These are phyloP conservation scores for Pleurotus eryngii DNA, from an alignment of 768 basidiomycete species.

Conservation along the genomic window DNA sequence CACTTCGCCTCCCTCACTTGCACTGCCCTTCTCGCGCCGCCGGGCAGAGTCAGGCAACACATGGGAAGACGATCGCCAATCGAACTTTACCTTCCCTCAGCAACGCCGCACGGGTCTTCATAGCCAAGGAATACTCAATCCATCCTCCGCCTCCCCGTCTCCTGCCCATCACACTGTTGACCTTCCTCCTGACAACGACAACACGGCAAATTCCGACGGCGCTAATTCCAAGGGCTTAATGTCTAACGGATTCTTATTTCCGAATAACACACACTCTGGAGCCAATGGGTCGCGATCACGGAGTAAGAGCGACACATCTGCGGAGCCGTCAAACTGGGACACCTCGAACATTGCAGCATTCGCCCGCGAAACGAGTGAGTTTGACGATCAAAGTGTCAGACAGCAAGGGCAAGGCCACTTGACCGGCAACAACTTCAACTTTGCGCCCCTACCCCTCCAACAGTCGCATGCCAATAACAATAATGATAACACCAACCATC, in stretches of 20 bases:
- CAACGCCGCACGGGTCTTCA: not conserved
- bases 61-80: not conserved
- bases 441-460: not conserved
- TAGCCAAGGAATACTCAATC: constrained; percentile 9
- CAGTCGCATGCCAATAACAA: constrained; percentile 7
- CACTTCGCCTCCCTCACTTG: not conserved
- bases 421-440: constrained; percentile 19
- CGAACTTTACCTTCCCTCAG: constrained; percentile 1
- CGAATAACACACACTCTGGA: constrained; percentile 29
- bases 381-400: not conserved
- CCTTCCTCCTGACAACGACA: constrained; percentile 1
- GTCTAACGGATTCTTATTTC: constrained; percentile 4
- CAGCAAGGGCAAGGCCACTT: too few species aligned
- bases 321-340: constrained; percentile 56
- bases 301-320: constrained; percentile 59
- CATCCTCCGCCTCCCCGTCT: constrained; percentile 14
- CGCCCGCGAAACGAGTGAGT: not conserved
- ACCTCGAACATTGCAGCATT: constrained; percentile 10
- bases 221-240: constrained; percentile 20
- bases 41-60: not conserved
- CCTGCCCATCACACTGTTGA: constrained; percentile 15
- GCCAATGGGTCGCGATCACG: constrained; percentile 20
- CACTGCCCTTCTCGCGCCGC: not conserved
- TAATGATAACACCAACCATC: not conserved
- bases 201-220: constrained; percentile 20